Base-by-base conservation (phyloP, 306 rosid genomes). In the Rosa persica region DNA sequence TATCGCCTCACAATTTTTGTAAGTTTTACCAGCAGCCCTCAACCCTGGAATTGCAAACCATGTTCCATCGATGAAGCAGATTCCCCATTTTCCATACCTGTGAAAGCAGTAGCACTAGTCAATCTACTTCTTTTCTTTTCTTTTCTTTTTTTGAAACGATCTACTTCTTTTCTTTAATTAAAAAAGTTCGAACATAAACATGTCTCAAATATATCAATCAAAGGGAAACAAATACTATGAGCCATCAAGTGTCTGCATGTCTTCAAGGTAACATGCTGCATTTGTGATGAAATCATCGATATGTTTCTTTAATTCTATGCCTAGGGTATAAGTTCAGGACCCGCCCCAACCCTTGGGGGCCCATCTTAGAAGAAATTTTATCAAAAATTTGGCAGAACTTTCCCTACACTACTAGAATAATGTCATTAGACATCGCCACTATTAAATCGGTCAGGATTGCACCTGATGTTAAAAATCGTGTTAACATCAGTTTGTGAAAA, bases 61-160 rank as follows among this genome's bases (percentile, higher is more conserved):
- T 17, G 87, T 80, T 8, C 84, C 84, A n/a, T 84, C 80, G 15
- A 81, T 80, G 75, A 75, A 83, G 78, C 86, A 79, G 27, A 83
- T 61, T 12, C 80, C 84, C 86, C 86, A 75, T 5, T 30, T 62
- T 48, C 78, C 73, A 70, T 52, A 79, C 78, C 80, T 70, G 30
- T 19, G 27, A 12, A n/a, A 4, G 62, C 16, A 61, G 39, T 6
- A 9, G 13, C 27, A 20, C 64, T 57, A 20, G 12, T 57, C 27
- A 22, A 20, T 57, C 22, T 22, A 22, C 16, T 19, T 51, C 8
- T 67, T 9, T 54, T 66, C 1, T 5, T 65, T 36, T 5, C 3
- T 30, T 30, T 30, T 30, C 2, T 30, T 30, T 30, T 30, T 30
- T 30, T 30, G 36, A 1, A 30, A 30, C 36, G 36, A 30, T 30